These are phyloP conservation scores for Mycena epipterygia DNA, from an alignment of 768 basidiomycete species.

Conservation along the genomic window DNA sequence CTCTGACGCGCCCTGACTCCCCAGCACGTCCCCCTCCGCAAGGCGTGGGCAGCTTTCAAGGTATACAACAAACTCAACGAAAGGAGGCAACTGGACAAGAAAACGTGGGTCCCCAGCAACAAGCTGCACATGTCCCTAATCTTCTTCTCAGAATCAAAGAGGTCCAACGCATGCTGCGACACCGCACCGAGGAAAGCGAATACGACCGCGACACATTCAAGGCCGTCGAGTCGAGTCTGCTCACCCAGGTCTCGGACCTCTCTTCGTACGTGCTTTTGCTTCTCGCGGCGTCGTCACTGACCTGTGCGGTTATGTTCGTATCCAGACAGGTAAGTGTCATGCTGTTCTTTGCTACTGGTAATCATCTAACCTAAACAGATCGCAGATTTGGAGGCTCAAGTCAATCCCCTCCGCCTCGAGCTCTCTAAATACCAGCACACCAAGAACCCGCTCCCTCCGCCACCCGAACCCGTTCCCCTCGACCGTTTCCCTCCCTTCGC, in stretches of 20 bases:
- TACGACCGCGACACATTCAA: constrained; percentile 11
- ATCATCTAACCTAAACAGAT: constrained; percentile 36
- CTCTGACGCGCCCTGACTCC: constrained; percentile 19
- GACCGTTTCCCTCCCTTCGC: constrained; percentile 59
- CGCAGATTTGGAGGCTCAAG: constrained; percentile 45
- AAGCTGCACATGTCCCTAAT: constrained; percentile 5
- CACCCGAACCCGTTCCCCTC: constrained; percentile 66
- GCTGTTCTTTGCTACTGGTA: background rate
- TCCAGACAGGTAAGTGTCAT: constrained; percentile 37
- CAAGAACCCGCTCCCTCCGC: constrained; percentile 67
- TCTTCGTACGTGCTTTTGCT: constrained; percentile 16
- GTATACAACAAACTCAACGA: constrained; percentile 24
- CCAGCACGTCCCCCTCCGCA: constrained; percentile 46
- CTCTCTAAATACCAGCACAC: constrained; percentile 46
- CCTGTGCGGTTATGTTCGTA: background rate
- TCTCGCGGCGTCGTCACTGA: constrained; percentile 1
- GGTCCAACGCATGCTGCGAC: background rate
- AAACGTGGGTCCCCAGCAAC: constrained; percentile 1
- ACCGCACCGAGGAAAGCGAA: constrained; percentile 10
- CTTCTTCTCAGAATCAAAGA: constrained; percentile 7
- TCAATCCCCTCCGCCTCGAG: constrained; percentile 51
- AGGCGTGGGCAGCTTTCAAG: constrained; percentile 39
- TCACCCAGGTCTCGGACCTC: constrained; percentile 16
- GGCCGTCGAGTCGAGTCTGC: constrained; percentile 29
- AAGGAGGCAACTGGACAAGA: constrained; percentile 13